A percentile compares a stretch with the other conserved stretches of the same genome.
phyloP scores from a whole-genome alignment of 495 filamentous ascomycete genomes.

The Aspergillus kassunensis region DNA sequence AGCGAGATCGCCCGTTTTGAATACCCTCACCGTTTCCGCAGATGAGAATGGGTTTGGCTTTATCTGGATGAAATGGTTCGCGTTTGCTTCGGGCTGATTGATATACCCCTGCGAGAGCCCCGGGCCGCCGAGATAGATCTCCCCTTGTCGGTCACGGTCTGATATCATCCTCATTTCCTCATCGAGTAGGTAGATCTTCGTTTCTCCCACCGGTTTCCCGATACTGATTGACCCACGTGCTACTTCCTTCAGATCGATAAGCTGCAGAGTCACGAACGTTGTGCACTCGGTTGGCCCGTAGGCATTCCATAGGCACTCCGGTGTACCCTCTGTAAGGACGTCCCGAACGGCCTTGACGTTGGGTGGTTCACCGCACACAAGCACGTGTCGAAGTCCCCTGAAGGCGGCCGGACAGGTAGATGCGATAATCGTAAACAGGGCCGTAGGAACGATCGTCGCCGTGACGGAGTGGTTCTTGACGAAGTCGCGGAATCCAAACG shows the following conservation, averaged over 20 bases:
- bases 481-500: not conserved
- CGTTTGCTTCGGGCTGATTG: not conserved
- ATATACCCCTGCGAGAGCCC: not conserved
- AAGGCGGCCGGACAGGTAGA: not conserved
- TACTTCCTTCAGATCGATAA: not conserved
- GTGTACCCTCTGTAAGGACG: not conserved
- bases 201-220: not conserved
- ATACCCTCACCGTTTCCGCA: no score
- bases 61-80: not conserved
- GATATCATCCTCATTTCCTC: no score
- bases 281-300: conserved; percentile 11
- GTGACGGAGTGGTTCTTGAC: not conserved
- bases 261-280: not conserved
- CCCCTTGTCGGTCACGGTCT: no score
- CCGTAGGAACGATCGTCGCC: not conserved
- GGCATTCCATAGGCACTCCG: not conserved
- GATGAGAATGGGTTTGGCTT: no score
- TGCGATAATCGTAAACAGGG: not conserved
- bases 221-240: not conserved
- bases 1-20: no score
- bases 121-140: not conserved
- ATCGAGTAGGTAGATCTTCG: not conserved
- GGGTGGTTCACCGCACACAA: not conserved
- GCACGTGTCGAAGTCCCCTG: not conserved
- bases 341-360: not conserved